These are phyloP conservation scores for Phaeosphaeria sp. DNA, from an alignment of 2,329 filamentous ascomycete genomes.

Conservation along the genomic window DNA sequence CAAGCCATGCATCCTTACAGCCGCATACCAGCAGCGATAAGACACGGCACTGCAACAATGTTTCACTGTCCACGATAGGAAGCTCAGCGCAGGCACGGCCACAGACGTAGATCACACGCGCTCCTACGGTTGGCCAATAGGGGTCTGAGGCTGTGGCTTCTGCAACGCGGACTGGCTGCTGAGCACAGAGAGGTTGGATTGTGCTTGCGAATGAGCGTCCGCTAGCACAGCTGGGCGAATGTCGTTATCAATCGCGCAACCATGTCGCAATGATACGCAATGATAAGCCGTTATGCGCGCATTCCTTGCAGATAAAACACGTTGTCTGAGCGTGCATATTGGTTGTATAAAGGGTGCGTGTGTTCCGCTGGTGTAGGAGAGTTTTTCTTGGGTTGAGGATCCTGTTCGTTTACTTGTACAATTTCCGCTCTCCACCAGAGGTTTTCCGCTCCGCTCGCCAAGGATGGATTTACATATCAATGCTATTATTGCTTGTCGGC, in stretches of 20 bases:
- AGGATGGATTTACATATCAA: background rate
- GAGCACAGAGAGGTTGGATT: slow-evolving; percentile 5
- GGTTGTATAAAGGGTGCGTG: slow-evolving; percentile 10
- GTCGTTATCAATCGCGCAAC: slow-evolving; percentile 47
- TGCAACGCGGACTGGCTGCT: slow-evolving; percentile 14
- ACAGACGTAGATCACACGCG: slow-evolving; percentile 11
- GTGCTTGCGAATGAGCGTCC: slow-evolving; percentile 4
- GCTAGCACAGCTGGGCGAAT: slow-evolving; percentile 21
- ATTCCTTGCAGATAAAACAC: slow-evolving; percentile 8
- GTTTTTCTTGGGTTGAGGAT: background rate
- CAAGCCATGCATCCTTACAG: slow-evolving; percentile 30
- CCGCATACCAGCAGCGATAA: slow-evolving; percentile 30
- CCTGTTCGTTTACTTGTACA: background rate
- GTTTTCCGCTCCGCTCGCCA: background rate
- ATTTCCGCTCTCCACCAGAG: too few relatives aligned
- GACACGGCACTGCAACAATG: slow-evolving; percentile 18
- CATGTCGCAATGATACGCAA: slow-evolving; percentile 43
- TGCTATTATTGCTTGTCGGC: background rate
- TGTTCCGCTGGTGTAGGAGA: background rate
- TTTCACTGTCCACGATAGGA: slow-evolving; percentile 44
- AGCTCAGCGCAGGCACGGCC: slow-evolving; percentile 23
- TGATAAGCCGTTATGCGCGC: slow-evolving; percentile 41
- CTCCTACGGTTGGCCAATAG: slow-evolving; percentile 29
- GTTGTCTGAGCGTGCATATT: background rate
- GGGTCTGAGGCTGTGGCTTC: slow-evolving; percentile 15